Evolutionary conservation across 1,139 yeast species (phyloP), one percentile per base, ranked within the genome.

Genomic region (Hanseniaspora gamundiae): DNA sequence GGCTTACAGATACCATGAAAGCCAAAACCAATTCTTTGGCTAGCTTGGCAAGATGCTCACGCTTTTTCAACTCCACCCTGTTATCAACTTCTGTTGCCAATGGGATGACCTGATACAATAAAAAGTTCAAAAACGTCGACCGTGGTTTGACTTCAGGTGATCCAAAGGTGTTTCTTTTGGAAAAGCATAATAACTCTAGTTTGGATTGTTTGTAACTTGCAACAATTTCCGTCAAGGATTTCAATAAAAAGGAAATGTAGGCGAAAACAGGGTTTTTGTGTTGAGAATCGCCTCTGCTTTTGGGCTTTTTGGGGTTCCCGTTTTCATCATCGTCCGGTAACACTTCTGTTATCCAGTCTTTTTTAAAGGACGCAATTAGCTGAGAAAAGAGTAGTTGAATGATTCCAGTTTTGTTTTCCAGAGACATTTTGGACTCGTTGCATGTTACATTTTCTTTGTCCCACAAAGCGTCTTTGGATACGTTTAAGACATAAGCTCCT

Each of bases 181-280:
- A 78, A 53, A 74, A 87, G 0, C 88, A 79, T 46, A 88, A 66
- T 55, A 88, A 83, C 54, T 86, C 95, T 44, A 83, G 70, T 58
- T 88, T 88, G 47, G 91, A 77, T 49, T 77, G 78, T 51, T 80
- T 81, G 60, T 87, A 88, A 1, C 95, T 82, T 2, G 80, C 76
- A 17, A 87, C 61, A 14, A 87, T 65, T 53, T 88, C 97, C 1
- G 80, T 71, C 33, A 87, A 61, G 0, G 76, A 64, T 53, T 80
- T 85, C 36, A 88, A 63, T 38, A 88, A 62, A 56, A 80, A 84
- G 41, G 82, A 72, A 45, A 78, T 76, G 54, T 82, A 79, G 0
- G 79, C 70, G 58, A 80, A 83, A 30, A 73, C 69, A 11, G 67
- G 62, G 49, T 71, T 71, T 58, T 69, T 54, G 40, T 57, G 44